phyloP scores from a whole-genome alignment of 768 basidiomycete species.

The Wakefieldia striispora region DNA sequence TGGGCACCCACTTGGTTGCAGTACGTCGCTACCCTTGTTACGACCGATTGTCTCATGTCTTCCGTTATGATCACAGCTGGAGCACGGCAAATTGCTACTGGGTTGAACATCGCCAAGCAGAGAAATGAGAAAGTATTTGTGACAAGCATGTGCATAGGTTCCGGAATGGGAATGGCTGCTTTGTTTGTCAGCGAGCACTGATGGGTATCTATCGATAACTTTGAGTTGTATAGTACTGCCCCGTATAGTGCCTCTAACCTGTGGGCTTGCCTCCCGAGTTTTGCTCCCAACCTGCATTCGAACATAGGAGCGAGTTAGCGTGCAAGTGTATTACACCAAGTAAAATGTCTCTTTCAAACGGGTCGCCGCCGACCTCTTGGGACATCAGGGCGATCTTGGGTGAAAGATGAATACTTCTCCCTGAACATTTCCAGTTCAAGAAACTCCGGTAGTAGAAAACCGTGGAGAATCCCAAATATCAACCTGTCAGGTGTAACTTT shows the following conservation, averaged over 20 bases:
- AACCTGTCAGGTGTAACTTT: constrained; percentile 72
- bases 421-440: constrained; percentile 57
- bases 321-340: no score
- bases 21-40: constrained; percentile 38
- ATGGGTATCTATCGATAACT: constrained; percentile 1
- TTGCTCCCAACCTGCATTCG: no score
- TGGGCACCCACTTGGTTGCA: constrained; percentile 86
- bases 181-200: constrained; percentile 84
- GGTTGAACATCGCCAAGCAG: constrained; percentile 76
- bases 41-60: constrained; percentile 2
- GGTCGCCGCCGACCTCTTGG: constrained; percentile 51
- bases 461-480: constrained; percentile 66
- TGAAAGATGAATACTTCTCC: constrained; percentile 55
- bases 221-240: background rate
- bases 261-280: background rate
- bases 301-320: no score
- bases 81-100: constrained; percentile 85
- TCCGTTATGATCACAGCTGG: constrained; percentile 49
- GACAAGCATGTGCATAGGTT: constrained; percentile 90
- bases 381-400: constrained; percentile 64
- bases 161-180: constrained; percentile 89
- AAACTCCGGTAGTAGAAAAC: constrained; percentile 38
- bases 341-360: constrained; percentile 55
- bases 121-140: constrained; percentile 75
- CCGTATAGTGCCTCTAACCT: background rate